A percentile compares a stretch with the other conserved stretches of the same genome.
These are phyloP conservation scores for Pyrenochaeta sp. DNA, from an alignment of 2,329 filamentous ascomycete species.

Conservation along the genomic window DNA sequence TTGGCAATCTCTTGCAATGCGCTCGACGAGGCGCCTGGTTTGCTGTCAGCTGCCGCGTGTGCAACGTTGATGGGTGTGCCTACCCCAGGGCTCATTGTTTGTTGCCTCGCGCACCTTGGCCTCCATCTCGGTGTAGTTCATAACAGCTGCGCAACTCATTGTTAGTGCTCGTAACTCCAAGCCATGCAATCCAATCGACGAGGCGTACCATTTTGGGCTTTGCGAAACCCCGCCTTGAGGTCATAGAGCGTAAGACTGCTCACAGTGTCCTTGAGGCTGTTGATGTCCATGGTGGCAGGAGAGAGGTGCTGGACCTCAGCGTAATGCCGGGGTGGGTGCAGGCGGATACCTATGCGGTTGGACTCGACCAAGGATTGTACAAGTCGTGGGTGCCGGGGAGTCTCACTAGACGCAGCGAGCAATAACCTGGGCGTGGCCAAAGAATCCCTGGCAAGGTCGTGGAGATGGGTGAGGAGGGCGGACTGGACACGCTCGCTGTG, in stretches of 20 bases:
- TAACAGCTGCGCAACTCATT: slow-evolving; percentile 80
- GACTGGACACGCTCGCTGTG: background rate
- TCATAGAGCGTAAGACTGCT: slow-evolving; percentile 94
- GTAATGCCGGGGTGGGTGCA: slow-evolving; percentile 5
- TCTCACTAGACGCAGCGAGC: too few species aligned
- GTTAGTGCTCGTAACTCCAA: too few species aligned
- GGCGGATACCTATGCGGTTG: slow-evolving; percentile 9
- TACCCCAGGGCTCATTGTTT: slow-evolving; percentile 97
- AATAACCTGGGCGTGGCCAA: too few species aligned
- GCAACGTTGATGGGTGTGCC: slow-evolving; percentile 62
- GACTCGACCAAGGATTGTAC: too few species aligned
- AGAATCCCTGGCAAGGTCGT: too few species aligned
- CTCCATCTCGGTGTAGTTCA: slow-evolving; percentile 87
- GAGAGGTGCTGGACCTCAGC: slow-evolving; percentile 8
- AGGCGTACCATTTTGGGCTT: slow-evolving; percentile 89
- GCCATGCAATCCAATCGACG: too few species aligned
- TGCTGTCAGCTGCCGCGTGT: slow-evolving; percentile 17
- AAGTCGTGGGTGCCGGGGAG: too few species aligned
- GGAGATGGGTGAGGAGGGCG: background rate
- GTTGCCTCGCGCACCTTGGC: slow-evolving; percentile 91
- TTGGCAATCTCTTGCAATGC: slow-evolving; percentile 98
- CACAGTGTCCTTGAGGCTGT: slow-evolving; percentile 83
- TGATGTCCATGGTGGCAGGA: slow-evolving; percentile 76
- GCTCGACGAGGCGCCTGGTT: slow-evolving; percentile 73
- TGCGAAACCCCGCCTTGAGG: slow-evolving; percentile 91